These are phyloP conservation scores for Scheffersomyces ergatensis DNA, from an alignment of 805 yeast genomes.

Conservation along the genomic window DNA sequence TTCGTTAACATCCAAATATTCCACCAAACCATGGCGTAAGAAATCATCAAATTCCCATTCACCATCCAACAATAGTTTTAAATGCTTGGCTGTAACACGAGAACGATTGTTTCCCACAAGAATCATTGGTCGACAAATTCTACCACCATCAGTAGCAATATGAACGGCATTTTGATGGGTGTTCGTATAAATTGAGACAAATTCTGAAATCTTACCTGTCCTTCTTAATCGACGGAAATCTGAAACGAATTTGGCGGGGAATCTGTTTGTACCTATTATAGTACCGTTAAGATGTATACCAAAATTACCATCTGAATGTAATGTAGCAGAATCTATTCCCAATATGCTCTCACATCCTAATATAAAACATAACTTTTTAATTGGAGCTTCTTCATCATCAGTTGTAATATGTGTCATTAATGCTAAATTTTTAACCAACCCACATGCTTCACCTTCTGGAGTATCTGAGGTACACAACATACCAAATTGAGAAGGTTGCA, in stretches of 20 bases:
- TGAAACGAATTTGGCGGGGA: conserved; percentile 77
- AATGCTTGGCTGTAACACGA: conserved; percentile 69
- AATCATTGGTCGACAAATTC: conserved; percentile 95
- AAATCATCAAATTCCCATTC: conserved; percentile 89
- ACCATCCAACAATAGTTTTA: conserved; percentile 60
- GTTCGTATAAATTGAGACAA: conserved; percentile 87
- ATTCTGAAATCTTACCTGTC: conserved; percentile 80
- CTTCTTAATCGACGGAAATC: conserved; percentile 81
- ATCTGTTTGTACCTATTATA: conserved; percentile 82
- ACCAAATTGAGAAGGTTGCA: conserved; percentile 98
- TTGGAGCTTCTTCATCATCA: conserved; percentile 93
- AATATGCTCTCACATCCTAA: conserved; percentile 89
- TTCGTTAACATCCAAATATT: conserved; percentile 94
- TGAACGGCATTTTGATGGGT: conserved; percentile 91
- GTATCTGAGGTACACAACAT: conserved; percentile 99
- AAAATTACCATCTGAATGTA: conserved; percentile 74
- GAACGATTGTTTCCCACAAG: conserved; percentile 71
- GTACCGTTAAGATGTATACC: conserved; percentile 95
- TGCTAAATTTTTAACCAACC: conserved; percentile 94
- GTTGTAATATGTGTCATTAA: conserved; percentile 98
- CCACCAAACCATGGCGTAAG: conserved; percentile 80
- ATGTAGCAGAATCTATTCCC: conserved; percentile 75
- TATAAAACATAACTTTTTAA: conserved; percentile 68
- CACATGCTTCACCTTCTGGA: conserved; percentile 99
- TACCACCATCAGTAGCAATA: conserved; percentile 98